These are phyloP conservation scores for Tylopilus sp. DNA, from an alignment of 768 basidiomycete genomes.

Conservation along the genomic window DNA sequence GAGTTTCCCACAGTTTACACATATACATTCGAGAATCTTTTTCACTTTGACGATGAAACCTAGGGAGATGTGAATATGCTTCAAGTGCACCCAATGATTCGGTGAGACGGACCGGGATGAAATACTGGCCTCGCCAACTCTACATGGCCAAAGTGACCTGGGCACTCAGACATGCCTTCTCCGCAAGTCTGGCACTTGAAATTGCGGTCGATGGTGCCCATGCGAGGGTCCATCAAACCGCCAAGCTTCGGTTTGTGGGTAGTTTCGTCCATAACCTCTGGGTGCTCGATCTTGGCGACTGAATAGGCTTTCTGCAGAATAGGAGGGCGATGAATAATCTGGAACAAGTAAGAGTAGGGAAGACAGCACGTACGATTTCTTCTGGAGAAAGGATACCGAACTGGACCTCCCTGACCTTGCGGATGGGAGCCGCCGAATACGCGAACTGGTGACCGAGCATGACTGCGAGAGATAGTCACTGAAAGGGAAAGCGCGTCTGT, in stretches of 20 bases:
- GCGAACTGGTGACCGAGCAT: conserved; percentile 92
- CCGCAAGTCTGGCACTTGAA: conserved; percentile 99
- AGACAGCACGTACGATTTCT: conserved; percentile 70
- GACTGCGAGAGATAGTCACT: conserved; percentile 17
- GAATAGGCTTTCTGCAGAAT: conserved; percentile 89
- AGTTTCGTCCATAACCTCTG: conserved; percentile 96
- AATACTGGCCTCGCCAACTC: conserved; percentile 97
- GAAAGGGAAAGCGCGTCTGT: conserved; percentile 16
- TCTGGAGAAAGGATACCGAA: conserved; percentile 98
- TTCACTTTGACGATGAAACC: conserved; percentile 99
- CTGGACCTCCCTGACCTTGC: conserved; percentile 96
- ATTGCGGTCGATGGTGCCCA: conserved; percentile 97
- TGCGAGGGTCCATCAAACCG: conserved; percentile 95
- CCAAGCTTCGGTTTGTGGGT: conserved; percentile 88
- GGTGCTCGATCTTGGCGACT: conserved; percentile 97
- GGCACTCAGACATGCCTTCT: conserved; percentile 99
- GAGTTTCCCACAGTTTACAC: conserved; percentile 96
- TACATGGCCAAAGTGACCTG: conserved; percentile 98
- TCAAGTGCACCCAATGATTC: background rate
- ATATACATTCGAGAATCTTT: conserved; percentile 98
- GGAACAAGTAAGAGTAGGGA: background rate
- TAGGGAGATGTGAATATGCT: background rate
- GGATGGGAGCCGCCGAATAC: conserved; percentile 89
- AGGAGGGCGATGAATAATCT: conserved; percentile 13
- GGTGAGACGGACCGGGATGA: conserved; percentile 73